phyloP scores from a whole-genome alignment of 176 grass and related monocot species.

The Tuctoria greenei region DNA sequence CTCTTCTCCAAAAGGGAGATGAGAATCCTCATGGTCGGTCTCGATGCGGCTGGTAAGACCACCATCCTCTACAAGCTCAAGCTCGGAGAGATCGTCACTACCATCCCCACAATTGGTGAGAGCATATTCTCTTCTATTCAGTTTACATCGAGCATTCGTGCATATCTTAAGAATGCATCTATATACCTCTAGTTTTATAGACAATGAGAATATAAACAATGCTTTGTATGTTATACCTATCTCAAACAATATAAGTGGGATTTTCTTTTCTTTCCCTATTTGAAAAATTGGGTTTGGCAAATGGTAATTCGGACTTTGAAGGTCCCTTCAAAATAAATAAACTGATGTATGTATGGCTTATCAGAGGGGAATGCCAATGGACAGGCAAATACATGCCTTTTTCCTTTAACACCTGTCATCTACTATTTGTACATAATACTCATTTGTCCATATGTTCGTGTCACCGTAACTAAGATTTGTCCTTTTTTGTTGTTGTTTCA shows the following conservation, averaged over 20 bases:
- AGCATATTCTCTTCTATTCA: background rate
- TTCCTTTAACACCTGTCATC: background rate
- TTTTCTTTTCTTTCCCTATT: no score
- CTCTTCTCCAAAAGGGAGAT: no score
- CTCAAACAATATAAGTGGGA: no score
- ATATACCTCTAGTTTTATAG: background rate
- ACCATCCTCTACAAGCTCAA: no score
- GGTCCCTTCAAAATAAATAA: background rate
- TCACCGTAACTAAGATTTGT: background rate
- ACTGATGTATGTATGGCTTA: background rate
- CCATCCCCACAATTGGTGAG: background rate
- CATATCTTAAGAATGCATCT: constrained; percentile 8
- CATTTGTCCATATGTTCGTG: background rate
- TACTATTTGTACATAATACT: background rate
- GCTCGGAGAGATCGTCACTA: no score
- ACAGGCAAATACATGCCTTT: background rate
- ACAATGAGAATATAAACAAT: background rate
- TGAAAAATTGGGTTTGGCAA: no score
- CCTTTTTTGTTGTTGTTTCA: background rate
- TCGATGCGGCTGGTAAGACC: no score
- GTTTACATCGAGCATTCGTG: background rate
- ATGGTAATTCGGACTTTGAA: background rate
- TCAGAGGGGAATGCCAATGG: background rate
- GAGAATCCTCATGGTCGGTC: no score
- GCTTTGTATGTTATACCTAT: background rate